Percentiles rank a stretch among this genome's conserved stretches.
These are phyloP conservation scores for Suhomyces vadensis DNA, from an alignment of 805 yeast genomes.

Conservation along the genomic window DNA sequence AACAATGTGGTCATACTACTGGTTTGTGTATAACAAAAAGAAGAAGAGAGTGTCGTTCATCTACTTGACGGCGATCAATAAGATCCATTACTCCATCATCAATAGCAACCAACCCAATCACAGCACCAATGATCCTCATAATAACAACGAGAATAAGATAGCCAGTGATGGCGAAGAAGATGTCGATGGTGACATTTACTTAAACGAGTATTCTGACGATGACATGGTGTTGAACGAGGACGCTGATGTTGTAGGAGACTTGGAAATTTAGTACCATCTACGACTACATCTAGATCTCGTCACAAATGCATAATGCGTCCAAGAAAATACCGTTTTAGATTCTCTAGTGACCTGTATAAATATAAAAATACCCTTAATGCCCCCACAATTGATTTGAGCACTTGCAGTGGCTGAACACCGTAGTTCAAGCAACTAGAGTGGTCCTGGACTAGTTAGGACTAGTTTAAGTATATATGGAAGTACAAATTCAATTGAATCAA, in stretches of 20 bases:
- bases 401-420: no score
- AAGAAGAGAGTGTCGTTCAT: slow-evolving; percentile 88
- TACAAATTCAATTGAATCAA: no score
- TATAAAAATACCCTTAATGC: no score
- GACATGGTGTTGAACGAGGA: slow-evolving; percentile 20
- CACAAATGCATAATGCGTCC: no score
- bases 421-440: no score
- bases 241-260: slow-evolving; percentile 39
- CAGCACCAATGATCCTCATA: slow-evolving; percentile 15
- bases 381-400: no score
- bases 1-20: slow-evolving; percentile 74
- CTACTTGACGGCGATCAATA: slow-evolving; percentile 57
- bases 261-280: slow-evolving; percentile 28
- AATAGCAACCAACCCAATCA: slow-evolving; percentile 23
- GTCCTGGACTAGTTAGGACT: no score
- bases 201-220: slow-evolving; percentile 23
- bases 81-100: slow-evolving; percentile 37
- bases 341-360: no score
- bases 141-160: slow-evolving; percentile 20
- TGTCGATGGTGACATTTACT: slow-evolving; percentile 24
- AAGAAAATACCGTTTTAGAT: no score
- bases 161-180: slow-evolving; percentile 27
- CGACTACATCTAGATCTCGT: no score
- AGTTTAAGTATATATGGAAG: no score
- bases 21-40: slow-evolving; percentile 90